Evolutionary conservation across 176 grass and related monocot species (phyloP).

Genomic region (Oryza rufipogon): DNA sequence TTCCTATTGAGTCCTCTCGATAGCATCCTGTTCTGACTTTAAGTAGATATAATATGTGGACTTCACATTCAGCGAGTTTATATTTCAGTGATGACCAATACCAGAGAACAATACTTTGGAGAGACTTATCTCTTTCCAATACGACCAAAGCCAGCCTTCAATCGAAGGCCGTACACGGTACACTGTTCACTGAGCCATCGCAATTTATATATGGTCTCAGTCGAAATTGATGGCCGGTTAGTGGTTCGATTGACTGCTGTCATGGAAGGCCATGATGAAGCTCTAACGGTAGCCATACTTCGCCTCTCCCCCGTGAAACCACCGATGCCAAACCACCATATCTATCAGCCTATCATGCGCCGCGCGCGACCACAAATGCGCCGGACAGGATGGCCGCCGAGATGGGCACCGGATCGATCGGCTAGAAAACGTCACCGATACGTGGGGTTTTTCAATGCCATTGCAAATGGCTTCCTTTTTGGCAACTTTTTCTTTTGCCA

Average conservation of each 20-base stretch:
- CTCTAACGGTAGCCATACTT: not conserved
- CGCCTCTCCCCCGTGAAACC: constrained; percentile 25
- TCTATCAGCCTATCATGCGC: constrained; percentile 38
- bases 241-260: not conserved
- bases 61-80: no score
- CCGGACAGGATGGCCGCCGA: not conserved
- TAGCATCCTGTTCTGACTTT: no score
- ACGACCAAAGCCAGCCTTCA: not conserved
- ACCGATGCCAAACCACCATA: constrained; percentile 44
- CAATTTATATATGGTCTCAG: not conserved
- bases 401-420: constrained; percentile 10
- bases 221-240: constrained; percentile 12
- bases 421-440: not conserved
- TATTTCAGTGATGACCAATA: no score
- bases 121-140: no score
- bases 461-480: not conserved
- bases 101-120: no score
- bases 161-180: not conserved
- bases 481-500: not conserved
- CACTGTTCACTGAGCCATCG: not conserved
- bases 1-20: no score
- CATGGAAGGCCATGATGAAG: not conserved
- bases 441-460: not conserved
- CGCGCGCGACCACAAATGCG: not conserved
- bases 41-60: no score